phyloP scores from a whole-genome alignment of 75 land plant species.

The Pseudotsuga menziesii region DNA sequence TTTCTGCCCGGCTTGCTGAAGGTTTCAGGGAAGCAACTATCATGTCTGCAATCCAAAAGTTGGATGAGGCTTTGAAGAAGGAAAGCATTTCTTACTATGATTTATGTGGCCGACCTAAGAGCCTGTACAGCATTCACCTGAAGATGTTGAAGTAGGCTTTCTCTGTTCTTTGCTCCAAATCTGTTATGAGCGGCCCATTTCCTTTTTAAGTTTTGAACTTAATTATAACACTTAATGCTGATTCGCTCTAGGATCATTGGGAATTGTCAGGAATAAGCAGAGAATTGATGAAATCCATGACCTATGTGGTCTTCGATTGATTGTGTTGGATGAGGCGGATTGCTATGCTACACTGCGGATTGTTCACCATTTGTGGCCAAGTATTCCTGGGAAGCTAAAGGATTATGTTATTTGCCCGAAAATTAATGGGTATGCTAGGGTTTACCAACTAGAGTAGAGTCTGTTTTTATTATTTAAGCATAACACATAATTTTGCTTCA shows the following conservation, averaged over 20 bases:
- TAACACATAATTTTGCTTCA: neutral
- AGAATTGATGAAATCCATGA: slow-evolving; percentile 91
- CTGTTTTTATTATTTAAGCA: neutral
- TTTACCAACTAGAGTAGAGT: neutral
- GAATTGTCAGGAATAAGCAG: slow-evolving; percentile 77
- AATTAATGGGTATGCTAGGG: slow-evolving; percentile 68
- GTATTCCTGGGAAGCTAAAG: slow-evolving; percentile 72
- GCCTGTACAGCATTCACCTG: slow-evolving; percentile 81
- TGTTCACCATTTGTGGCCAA: slow-evolving; percentile 74
- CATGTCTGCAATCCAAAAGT: slow-evolving; percentile 60
- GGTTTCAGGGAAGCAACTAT: slow-evolving; percentile 65
- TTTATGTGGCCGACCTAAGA: slow-evolving; percentile 87
- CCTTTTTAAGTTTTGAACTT: neutral
- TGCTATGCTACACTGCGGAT: slow-evolving; percentile 68
- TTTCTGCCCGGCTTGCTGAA: slow-evolving; percentile 66
- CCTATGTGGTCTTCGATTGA: slow-evolving; percentile 80
- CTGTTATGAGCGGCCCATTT: neutral
- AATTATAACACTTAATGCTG: neutral
- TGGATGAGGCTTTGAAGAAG: slow-evolving; percentile 54
- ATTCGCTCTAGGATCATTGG: neutral
- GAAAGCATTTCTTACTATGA: slow-evolving; percentile 49
- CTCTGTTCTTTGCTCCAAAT: neutral
- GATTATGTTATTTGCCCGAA: slow-evolving; percentile 83
- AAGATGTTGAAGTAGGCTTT: slow-evolving; percentile 81
- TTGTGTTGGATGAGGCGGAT: slow-evolving; percentile 71